Evolutionary conservation across 2,329 filamentous ascomycete species (phyloP), one percentile per base, ranked within the genome.

Genomic region (Cladosporium phlei): DNA sequence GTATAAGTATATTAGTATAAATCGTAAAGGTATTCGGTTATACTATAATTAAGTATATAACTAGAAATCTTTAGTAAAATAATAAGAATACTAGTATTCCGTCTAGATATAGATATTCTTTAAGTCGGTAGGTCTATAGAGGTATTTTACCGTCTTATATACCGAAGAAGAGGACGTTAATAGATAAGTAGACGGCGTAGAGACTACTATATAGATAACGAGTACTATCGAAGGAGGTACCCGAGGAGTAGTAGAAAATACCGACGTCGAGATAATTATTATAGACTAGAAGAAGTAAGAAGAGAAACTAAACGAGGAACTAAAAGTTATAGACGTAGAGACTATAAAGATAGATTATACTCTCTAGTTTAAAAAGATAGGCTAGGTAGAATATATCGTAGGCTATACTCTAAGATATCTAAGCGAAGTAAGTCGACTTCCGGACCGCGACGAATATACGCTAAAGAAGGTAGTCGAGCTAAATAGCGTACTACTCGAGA

Each of bases 21-120:
- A 16, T 16, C 17, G 17, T 3, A 20, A 35, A 10, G 17, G 17
- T 5, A 35, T 35, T 9, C 17, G 17, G 8, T 10, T 20, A 35
- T 16, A 35, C 17, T 35, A 16, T 11, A 35, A 35, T 12, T 11
- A 16, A 21, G n/a, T 6, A n/a, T 16, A 35, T 16, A 11, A 48
- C 34, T 48, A 32, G 49, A 51, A 22, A 30, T 45, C 46, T 29
- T 39, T 22, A 25, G 32, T 11, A 9, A 17, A 35, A 12, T 7
- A 48, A n/a, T 22, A 24, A 10, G 37, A 37, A 32, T 24, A 39
- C 24, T 51, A 30, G 46, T 16, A 32, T 32, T 17, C 16, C 21
- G 30, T 39, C 12, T 51, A 28, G 44, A 39, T 50, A 12, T 29
- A 52, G 33, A 52, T 47, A n/a, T 52, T 52, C 42, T 52, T 52